phyloP scores from a whole-genome alignment of 495 filamentous ascomycete species.

The Annulohypoxylon maeteangense region DNA sequence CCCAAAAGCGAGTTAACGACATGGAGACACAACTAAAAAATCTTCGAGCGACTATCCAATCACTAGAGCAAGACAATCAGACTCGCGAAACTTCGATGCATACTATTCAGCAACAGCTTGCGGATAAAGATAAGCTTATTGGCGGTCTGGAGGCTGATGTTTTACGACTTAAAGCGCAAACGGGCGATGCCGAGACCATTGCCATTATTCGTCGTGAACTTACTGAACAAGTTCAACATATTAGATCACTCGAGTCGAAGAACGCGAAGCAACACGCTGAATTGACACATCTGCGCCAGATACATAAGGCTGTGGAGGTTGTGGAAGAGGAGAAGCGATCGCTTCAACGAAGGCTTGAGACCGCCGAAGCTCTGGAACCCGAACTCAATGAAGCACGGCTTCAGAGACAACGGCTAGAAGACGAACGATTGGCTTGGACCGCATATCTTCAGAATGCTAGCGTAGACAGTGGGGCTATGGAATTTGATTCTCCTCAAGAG shows the following conservation, averaged over 20 bases:
- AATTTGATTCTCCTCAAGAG: conserved; percentile 89
- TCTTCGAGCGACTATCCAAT: conserved; percentile 73
- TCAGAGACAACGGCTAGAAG: conserved; percentile 86
- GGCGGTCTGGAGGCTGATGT: conserved; percentile 84
- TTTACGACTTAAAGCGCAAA: conserved; percentile 81
- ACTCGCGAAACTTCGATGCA: conserved; percentile 70
- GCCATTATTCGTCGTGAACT: conserved; percentile 86
- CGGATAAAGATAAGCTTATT: conserved; percentile 73
- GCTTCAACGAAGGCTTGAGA: conserved; percentile 78
- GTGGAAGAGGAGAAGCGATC: conserved; percentile 94
- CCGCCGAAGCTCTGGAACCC: conserved; percentile 76
- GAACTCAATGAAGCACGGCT: conserved; percentile 81
- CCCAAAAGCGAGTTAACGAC: conserved; percentile 75
- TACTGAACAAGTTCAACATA: conserved; percentile 86
- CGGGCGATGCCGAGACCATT: conserved; percentile 84
- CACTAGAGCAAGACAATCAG: conserved; percentile 76
- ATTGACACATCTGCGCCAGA: conserved; percentile 78
- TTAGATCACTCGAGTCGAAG: conserved; percentile 79
- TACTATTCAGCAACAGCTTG: conserved; percentile 71
- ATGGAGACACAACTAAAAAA: conserved; percentile 75
- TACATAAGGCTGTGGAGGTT: conserved; percentile 87
- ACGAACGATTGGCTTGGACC: conserved; percentile 87
- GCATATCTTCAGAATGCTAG: conserved; percentile 81
- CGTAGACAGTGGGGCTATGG: conserved; percentile 63
- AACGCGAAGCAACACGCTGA: conserved; percentile 85